Conservation (phyloP, 768 basidiomycete genomes). For the Naganishia onofrii region DNA sequence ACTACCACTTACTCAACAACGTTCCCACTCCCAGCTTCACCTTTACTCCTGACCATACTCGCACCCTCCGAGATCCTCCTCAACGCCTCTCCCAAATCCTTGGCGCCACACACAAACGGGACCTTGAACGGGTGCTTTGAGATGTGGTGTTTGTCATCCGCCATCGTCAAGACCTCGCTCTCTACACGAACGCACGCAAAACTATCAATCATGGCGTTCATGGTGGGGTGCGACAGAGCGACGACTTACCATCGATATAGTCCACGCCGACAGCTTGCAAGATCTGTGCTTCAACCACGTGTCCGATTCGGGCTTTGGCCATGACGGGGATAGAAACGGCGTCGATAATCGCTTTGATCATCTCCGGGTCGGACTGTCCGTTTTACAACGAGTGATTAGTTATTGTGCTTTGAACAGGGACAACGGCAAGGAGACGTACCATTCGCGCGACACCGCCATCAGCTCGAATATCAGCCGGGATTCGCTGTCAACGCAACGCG, state of each 20-base stretch:
- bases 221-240: neutral
- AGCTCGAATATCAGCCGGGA: conserved; percentile 89
- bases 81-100: conserved; percentile 81
- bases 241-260: conserved; percentile 57
- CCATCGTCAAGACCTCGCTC: conserved; percentile 78
- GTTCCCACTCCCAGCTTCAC: conserved; percentile 56
- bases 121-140: conserved; percentile 90
- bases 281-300: conserved; percentile 98
- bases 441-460: conserved; percentile 94
- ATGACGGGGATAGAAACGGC: conserved; percentile 97
- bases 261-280: conserved; percentile 90
- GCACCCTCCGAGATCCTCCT: conserved; percentile 96
- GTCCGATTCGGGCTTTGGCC: conserved; percentile 85
- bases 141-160: conserved; percentile 87
- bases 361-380: conserved; percentile 77
- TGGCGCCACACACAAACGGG: conserved; percentile 93
- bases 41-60: conserved; percentile 95
- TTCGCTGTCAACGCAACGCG: too few relatives aligned
- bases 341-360: conserved; percentile 94
- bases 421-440: too few relatives aligned
- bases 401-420: too few relatives aligned
- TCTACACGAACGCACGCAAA: conserved; percentile 34
- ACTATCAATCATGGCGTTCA: neutral
- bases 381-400: neutral
- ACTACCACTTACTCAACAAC: conserved; percentile 52